phyloP scores from a whole-genome alignment of 2,329 filamentous ascomycete genomes.

The Monosporascus sp. region DNA sequence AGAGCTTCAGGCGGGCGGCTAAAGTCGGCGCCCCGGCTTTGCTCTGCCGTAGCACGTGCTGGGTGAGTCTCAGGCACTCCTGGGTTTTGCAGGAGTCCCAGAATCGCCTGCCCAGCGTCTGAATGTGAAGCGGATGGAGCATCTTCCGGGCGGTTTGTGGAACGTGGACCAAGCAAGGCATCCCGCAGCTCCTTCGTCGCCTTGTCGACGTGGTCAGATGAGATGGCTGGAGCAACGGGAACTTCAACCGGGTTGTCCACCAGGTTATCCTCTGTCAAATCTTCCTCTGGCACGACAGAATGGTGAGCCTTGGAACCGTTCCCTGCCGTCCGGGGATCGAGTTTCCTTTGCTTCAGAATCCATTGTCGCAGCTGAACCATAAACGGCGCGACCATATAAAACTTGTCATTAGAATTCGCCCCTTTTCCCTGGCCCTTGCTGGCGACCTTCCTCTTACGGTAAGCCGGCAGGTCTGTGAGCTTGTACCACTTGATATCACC shows the following conservation, averaged over 20 bases:
- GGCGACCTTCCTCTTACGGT: constrained; percentile 61
- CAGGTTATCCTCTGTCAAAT: constrained; percentile 58
- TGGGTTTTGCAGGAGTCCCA: constrained; percentile 42
- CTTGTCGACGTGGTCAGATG: constrained; percentile 18
- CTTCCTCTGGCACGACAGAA: constrained; percentile 47
- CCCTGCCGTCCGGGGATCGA: constrained; percentile 48
- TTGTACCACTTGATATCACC: constrained; percentile 96
- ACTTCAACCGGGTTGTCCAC: constrained; percentile 30
- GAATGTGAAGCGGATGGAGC: constrained; percentile 16
- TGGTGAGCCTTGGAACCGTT: constrained; percentile 30
- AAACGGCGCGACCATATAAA: constrained; percentile 98
- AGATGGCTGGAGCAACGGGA: constrained; percentile 22
- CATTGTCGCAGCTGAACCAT: constrained; percentile 80
- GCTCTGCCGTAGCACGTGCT: background rate
- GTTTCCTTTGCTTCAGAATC: constrained; percentile 78
- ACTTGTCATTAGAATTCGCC: constrained; percentile 66
- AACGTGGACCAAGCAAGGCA: constrained; percentile 50
- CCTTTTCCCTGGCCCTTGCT: constrained; percentile 52
- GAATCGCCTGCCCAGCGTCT: constrained; percentile 45
- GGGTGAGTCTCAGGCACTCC: constrained; percentile 2
- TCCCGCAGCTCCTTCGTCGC: constrained; percentile 40
- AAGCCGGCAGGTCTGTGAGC: constrained; percentile 78
- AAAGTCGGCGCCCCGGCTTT: background rate
- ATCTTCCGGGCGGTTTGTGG: constrained; percentile 43
- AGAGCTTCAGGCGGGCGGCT: background rate